Conservation (phyloP, 768 basidiomycete genomes). For the Leccinum ochraceum region DNA sequence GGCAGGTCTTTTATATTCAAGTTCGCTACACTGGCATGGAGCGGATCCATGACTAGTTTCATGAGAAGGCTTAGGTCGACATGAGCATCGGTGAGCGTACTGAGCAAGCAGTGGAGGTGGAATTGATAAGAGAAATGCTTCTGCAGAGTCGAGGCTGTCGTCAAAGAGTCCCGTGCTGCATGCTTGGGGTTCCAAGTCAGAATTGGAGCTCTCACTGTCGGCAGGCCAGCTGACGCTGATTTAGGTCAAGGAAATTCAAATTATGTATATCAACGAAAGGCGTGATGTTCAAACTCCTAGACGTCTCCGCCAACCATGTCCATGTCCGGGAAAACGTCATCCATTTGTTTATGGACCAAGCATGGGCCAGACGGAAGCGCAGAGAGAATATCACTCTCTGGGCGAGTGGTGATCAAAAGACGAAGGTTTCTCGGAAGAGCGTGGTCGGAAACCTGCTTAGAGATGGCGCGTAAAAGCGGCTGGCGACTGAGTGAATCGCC, state of each 20-base stretch:
- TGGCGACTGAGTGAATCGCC: background rate
- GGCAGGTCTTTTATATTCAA: no score
- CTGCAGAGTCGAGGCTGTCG: background rate
- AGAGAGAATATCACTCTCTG: background rate
- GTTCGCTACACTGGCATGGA: background rate
- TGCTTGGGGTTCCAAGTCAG: background rate
- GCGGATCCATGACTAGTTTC: background rate
- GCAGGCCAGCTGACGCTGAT: background rate
- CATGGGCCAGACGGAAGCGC: background rate
- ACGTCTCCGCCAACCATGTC: background rate
- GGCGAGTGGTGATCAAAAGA: background rate
- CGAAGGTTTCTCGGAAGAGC: background rate
- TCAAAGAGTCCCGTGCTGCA: background rate
- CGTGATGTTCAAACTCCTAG: background rate
- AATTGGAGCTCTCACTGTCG: no score
- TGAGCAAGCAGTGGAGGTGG: background rate
- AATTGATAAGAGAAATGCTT: background rate
- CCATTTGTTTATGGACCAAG: background rate
- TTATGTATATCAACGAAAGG: background rate
- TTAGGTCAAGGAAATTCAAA: background rate
- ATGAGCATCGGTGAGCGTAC: background rate
- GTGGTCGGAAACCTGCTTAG: background rate
- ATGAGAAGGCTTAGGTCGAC: background rate
- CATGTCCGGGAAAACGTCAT: background rate
- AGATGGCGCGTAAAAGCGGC: background rate